Base-by-base conservation (phyloP, 768 basidiomycete species). In the Phanerodontia chrysosporium region DNA sequence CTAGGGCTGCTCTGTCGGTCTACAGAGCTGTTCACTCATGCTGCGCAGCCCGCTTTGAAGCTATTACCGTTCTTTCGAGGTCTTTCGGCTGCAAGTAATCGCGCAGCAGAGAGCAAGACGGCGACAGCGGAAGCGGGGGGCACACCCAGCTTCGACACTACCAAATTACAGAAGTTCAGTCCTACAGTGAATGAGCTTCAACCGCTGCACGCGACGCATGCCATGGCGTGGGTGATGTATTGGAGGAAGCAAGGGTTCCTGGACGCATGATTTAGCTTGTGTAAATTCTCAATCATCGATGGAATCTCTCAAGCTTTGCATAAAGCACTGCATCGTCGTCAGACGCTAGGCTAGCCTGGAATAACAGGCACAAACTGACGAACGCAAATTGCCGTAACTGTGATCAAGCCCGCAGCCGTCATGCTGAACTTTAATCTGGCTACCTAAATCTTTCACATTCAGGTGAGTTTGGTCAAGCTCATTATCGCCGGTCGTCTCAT, bases 31-130 rank as follows among this genome's bases (percentile, higher is more conserved):
- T 46, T 9, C 7, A 8, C 29, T 12, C 39, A 16, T 25, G 21
- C n/a, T 59, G 21, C 29, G n/a, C 29, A 59, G 58, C 58, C 58
- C 29, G 58, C 51, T 28, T 29, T 59, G 30, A 59, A 59, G 51
- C 14, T 59, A 3, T 35, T 59, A 16, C 28, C 7, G 12, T 59
- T 59, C 58, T 45, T 53, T 6, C 51, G 29, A 12, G 49, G 35
- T 10, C 32, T 59, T 9, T 5, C 46, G n/a, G 6, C 24, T 57
- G 51, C 18, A 10, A n/a, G 13, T 25, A 36, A 27, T n/a, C 10
- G 42, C 6, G 22, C 9, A 35, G 9, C n/a, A 35, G 32, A 35
- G 6, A 6, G 6, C 32, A 35, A 35, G 13, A 6, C 13, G 6
- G 6, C 32, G 13, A 6, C 16, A 2, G 45, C 30, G 12, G 45